phyloP scores from a whole-genome alignment of 148 eudicot species.

The Diospyros kaki region DNA sequence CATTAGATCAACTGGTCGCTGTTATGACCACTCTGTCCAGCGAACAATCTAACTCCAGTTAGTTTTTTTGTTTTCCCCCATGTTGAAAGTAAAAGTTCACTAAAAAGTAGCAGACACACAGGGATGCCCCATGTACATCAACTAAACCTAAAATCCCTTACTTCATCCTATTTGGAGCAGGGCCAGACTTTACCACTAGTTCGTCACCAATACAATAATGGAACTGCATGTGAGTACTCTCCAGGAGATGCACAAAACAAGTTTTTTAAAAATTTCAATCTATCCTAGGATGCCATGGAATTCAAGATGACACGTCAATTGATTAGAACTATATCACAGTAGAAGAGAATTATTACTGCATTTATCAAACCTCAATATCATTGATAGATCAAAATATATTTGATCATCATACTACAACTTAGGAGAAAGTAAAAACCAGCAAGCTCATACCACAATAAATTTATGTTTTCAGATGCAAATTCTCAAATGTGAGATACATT shows the following conservation, averaged over 20 bases:
- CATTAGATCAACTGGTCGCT: too few relatives aligned
- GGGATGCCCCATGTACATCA: too few relatives aligned
- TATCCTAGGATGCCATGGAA: not conserved
- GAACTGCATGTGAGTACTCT: not conserved
- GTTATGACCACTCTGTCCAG: too few relatives aligned
- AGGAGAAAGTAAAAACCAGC: too few relatives aligned
- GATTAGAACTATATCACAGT: not conserved
- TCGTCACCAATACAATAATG: not conserved
- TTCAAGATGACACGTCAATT: not conserved
- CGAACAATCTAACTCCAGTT: too few relatives aligned
- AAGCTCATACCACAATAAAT: not conserved
- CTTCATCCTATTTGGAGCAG: not conserved
- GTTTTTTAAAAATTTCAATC: too few relatives aligned
- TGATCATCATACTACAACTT: too few relatives aligned
- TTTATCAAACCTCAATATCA: not conserved
- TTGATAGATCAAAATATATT: not conserved
- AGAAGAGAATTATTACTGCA: too few relatives aligned
- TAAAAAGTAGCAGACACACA: too few relatives aligned
- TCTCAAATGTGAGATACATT: not conserved
- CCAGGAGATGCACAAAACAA: not conserved
- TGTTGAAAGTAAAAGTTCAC: too few relatives aligned
- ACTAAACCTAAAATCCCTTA: too few relatives aligned
- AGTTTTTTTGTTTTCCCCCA: too few relatives aligned
- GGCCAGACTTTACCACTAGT: not conserved
- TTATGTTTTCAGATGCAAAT: not conserved